Percentiles rank a stretch among this genome's conserved stretches.
Conservation (phyloP, 108 stramenopile species). For the Craspedostauros australis region DNA sequence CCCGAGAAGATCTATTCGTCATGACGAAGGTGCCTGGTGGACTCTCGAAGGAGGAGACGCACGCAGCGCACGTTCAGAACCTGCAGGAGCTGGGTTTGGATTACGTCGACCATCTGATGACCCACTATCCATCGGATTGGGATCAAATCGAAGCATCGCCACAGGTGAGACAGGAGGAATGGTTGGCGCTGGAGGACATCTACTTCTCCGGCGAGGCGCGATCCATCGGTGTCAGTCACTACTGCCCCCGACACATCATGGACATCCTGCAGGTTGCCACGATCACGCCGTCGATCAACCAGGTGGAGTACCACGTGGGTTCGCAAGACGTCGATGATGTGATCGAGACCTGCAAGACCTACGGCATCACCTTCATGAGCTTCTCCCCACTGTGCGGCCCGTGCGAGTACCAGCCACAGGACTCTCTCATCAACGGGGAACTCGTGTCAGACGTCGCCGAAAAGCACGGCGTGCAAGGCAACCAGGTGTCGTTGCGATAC, state of each 20-base stretch:
- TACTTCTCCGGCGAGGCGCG: conserved; percentile 33
- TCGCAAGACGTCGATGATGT: conserved; percentile 47
- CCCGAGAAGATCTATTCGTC: conserved; percentile 44
- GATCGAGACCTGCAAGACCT: conserved; percentile 24
- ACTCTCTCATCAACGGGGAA: conserved; percentile 39
- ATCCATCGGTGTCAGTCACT: conserved; percentile 52
- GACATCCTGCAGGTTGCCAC: conserved; percentile 46
- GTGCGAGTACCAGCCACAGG: conserved; percentile 24
- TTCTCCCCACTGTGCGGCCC: conserved; percentile 59
- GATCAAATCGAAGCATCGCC: conserved; percentile 13
- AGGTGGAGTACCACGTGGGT: conserved; percentile 62
- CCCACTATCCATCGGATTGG: conserved; percentile 56
- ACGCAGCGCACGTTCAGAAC: conserved; percentile 30
- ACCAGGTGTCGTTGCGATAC: conserved; percentile 45
- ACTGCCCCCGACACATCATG: conserved; percentile 42
- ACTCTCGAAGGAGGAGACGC: conserved; percentile 18
- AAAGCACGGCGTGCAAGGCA: conserved; percentile 26
- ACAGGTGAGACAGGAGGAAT: conserved; percentile 38
- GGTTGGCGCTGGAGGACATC: conserved; percentile 43
- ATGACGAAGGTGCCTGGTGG: conserved; percentile 64
- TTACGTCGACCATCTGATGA: conserved; percentile 60
- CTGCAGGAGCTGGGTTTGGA: conserved; percentile 36
- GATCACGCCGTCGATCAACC: conserved; percentile 43
- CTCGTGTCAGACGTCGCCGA: conserved; percentile 39
- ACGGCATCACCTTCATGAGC: conserved; percentile 50